These are phyloP conservation scores for Penicillium rolfsii DNA, from an alignment of 2,329 filamentous ascomycete genomes.

Conservation along the genomic window DNA sequence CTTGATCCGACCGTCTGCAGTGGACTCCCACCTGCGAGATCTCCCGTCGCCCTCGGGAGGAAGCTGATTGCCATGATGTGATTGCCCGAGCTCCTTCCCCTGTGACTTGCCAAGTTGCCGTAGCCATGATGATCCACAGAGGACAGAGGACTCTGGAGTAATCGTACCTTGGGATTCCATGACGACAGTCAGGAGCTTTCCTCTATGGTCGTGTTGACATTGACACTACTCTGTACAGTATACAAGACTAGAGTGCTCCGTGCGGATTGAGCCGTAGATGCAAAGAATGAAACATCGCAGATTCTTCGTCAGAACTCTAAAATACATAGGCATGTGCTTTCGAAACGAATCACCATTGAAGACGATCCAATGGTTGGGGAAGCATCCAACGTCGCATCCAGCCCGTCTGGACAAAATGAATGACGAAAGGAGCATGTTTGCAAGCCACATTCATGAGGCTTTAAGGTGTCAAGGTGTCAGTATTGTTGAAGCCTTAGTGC, in stretches of 20 bases:
- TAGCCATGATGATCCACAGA: background rate
- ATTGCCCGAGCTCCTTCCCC: slow-evolving; percentile 10
- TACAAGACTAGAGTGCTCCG: background rate
- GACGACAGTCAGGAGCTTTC: background rate
- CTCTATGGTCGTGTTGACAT: background rate
- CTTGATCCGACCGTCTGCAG: slow-evolving; percentile 34
- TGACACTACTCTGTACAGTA: background rate
- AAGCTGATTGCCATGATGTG: slow-evolving; percentile 21
- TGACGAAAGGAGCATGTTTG: slow-evolving; percentile 23
- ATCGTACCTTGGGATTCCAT: background rate
- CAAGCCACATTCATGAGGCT: slow-evolving; percentile 2
- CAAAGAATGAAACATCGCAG: background rate
- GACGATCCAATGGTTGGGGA: slow-evolving; percentile 9
- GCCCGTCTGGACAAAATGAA: slow-evolving; percentile 5
- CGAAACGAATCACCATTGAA: background rate
- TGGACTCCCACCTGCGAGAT: slow-evolving; percentile 38
- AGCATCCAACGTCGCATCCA: slow-evolving; percentile 21
- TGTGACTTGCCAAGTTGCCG: background rate
- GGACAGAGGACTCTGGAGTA: background rate
- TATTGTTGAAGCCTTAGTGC: slow-evolving; percentile 2
- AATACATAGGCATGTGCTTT: background rate
- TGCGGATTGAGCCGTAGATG: background rate
- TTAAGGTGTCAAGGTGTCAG: background rate
- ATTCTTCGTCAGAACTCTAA: background rate
- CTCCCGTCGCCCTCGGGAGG: slow-evolving; percentile 43